Base-by-base conservation (phyloP, 352 stramenopile species). In the Aphanomyces astaci region DNA sequence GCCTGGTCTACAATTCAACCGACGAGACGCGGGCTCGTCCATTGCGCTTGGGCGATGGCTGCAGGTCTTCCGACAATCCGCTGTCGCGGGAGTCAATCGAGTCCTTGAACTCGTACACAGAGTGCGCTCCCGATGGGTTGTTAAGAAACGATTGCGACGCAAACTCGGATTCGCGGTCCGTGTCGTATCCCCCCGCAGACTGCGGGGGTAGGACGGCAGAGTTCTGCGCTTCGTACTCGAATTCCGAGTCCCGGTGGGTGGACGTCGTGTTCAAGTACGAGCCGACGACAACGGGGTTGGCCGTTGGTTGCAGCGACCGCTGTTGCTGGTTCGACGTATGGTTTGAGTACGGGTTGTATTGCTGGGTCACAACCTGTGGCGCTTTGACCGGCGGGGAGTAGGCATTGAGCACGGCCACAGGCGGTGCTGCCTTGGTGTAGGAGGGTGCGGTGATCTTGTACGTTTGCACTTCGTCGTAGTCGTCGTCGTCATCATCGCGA, bases 401-500 rank as follows among this genome's bases (percentile, higher is more conserved):
- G 1, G 10, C 30, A n/a, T 28, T 59, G 5, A 59, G 51, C 22
- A 59, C 27, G 51, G 51, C 22, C n/a, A 59, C 51, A n/a, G 51
- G 22, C 7, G 51, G 51, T 11, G 17, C 13, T n/a, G 51, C 11
- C n/a, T 56, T 68, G 40, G 19, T 53, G 51, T 68, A 68, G 11
- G 43, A 46, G 5, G 24, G 15, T 0, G 62, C 51, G 19, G 11
- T 60, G 33, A 25, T 45, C 3, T 13, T 48, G 51, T 60, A 60
- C n/a, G 13, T 27, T 13, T 68, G 33, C 22, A 31, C 51, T 15
- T 65, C 40, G 13, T 64, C 51, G 22, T 73, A 32, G 9, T 71
- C 70, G 10, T 64, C 68, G 24, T 74, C 70, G 11, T 74, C 70
- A 15, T 74, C 70, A 7, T 65, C 69, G 24, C 52, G 22, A 32